Conservation (phyloP, 768 basidiomycete species). For the Panaeolus papilionaceus region DNA sequence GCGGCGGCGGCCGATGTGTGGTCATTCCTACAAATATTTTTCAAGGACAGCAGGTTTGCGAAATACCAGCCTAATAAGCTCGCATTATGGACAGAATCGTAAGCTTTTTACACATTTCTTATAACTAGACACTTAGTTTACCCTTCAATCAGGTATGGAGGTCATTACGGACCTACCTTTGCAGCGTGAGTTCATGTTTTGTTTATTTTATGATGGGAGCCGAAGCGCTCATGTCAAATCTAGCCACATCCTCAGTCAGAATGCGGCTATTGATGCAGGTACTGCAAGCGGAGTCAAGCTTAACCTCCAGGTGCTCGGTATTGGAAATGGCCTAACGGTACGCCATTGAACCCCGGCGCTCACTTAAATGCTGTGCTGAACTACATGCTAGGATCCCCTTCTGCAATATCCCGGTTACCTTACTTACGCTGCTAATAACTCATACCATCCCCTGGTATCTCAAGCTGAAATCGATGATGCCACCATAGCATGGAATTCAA, state of each 20-base stretch:
- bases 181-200: conserved; percentile 40
- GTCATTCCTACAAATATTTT: conserved; percentile 68
- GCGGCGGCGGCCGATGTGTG: conserved; percentile 63
- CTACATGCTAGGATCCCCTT: conserved; percentile 31
- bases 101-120: conserved; percentile 16
- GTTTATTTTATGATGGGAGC: neutral
- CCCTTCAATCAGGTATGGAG: conserved; percentile 57
- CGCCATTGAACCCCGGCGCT: conserved; percentile 16
- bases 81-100: conserved; percentile 72
- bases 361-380: neutral
- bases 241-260: conserved; percentile 59
- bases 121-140: neutral
- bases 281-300: conserved; percentile 49
- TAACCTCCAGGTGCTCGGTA: conserved; percentile 63
- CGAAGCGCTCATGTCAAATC: too few relatives aligned
- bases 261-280: conserved; percentile 56
- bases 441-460: conserved; percentile 8
- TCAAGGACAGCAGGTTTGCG: conserved; percentile 58
- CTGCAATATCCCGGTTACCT: conserved; percentile 19
- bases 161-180: conserved; percentile 74
- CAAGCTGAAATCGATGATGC: neutral
- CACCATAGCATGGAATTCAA: neutral
- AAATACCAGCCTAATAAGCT: conserved; percentile 51
- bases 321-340: conserved; percentile 70
- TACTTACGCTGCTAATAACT: neutral